Base-by-base conservation (phyloP, 2,329 filamentous ascomycete species). In the Aspergillus sp. region DNA sequence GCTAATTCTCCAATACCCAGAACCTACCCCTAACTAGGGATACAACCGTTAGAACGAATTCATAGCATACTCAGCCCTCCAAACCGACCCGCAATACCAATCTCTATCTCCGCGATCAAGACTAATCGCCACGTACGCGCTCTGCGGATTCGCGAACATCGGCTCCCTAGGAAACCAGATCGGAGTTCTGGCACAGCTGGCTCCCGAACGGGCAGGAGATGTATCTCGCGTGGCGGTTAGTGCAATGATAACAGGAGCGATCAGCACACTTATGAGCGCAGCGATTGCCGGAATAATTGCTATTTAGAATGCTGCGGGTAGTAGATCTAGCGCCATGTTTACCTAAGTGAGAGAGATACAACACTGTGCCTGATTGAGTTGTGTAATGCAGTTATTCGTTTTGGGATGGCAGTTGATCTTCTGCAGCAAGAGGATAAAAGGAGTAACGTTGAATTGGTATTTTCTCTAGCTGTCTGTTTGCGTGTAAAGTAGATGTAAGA, bases 91-190 rank as follows among this genome's bases (percentile, higher is more conserved):
- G 1, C 73, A 75, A 0, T 92, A 90, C 74, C 76, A 77, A 57
- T 65, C 73, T 28, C 82, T 96, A 63, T 87, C 86, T 30, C 79
- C 85, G 15, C 91, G 92, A 56, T 91, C 91, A 23, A 83, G 84
- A 49, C 84, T 96, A 66, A 96, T 96, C 71, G 91, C 89, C 49
- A 96, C 91, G 54, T 96, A 96, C 72, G 90, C 91, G 19, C 85
- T 93, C 65, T 96, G 91, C 77, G 82, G 83, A 25, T 92, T 92
- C 74, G 92, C 91, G 64, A 96, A 96, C 80, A 89, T 96, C 67
- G 90, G 90, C 57, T 94, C 91, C 30, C 84, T 96, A 51, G 92
- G 92, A 73, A 94, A 92, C 58, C 92, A 96, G 78, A 95, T 96
- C 63, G 92, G 92, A 80, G 91, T 96, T 60, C 83, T 96, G 55